Evolutionary conservation across 2,329 filamentous ascomycete genomes (phyloP), one percentile per base, ranked within the genome.

Genomic region (Chaetomiaceae sp.): DNA sequence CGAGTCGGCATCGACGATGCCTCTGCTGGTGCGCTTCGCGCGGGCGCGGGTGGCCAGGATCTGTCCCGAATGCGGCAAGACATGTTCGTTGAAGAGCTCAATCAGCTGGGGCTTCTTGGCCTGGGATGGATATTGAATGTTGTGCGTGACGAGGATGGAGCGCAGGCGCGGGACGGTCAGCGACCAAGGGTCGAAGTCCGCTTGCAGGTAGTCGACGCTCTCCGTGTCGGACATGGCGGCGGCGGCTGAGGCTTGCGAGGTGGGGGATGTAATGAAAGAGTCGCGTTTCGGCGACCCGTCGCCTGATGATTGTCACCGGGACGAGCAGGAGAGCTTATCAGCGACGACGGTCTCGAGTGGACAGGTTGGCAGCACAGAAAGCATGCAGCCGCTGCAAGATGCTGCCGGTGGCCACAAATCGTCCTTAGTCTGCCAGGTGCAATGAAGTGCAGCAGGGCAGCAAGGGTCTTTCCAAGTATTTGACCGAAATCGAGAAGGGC

Each of bases 31-130:
- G 56, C 92, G 84, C 74, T 91, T 91, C 14, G 91, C 91, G 54
- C 84, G 82, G 38, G 88, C 85, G 63, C 88, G 84, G 48, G 87
- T 84, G 12, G 82, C 80, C 29, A 95, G 77, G 22, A 97, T 80
- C 70, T 87, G 88, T 61, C 82, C 81, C 2, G 89, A 86, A 63
- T 92, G 86, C 0, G 92, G 88, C 4, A 89, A 73, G 25, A 99
- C 80, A 59, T 94, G 76, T 29, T 87, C 78, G 66, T 87, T 84
- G 71, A 99, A 91, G 43, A 97, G 83, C 7, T 88, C 84, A 56
- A 99, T 79, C 20, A 99, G 83, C 66, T 95, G 87, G 0, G 83
- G 75, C 75, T 99, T 99, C 75, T 97, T 99, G 12, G 94, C 91
- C 4, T 85, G 91, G 0, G 89, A 85, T 5, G 91, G 87, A 68